Conservation (phyloP, 257 asterid species). For the Solanum dulcamara region DNA sequence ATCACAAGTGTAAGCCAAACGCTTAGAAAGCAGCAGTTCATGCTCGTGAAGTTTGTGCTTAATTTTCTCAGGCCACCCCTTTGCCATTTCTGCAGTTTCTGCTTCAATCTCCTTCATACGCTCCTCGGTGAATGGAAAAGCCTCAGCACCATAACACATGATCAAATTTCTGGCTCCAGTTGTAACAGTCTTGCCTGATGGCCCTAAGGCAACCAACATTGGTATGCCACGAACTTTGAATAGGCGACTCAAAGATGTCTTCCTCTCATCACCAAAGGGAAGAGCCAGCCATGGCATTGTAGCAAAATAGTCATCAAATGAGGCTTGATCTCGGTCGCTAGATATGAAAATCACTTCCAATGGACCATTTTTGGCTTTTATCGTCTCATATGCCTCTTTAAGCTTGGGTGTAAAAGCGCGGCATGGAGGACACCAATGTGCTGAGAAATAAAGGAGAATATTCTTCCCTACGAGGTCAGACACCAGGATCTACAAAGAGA, state of each 20-base stretch:
- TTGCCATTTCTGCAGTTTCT: conserved; percentile 51
- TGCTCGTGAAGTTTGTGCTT: conserved; percentile 37
- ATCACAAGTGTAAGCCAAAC: conserved; percentile 36
- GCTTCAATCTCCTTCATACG: conserved; percentile 58
- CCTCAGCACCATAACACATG: conserved; percentile 45
- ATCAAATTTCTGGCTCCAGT: conserved; percentile 47
- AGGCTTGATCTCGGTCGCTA: conserved; percentile 57
- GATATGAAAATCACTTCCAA: conserved; percentile 82
- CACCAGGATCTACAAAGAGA: conserved; percentile 45
- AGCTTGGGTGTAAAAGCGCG: conserved; percentile 80
- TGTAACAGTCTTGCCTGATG: conserved; percentile 52
- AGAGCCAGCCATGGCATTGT: conserved; percentile 89
- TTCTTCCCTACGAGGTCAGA: conserved; percentile 69
- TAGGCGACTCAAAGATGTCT: conserved; percentile 30
- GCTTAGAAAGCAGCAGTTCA: conserved; percentile 47
- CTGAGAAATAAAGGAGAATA: conserved; percentile 75
- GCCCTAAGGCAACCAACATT: conserved; percentile 55
- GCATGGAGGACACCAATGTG: conserved; percentile 98
- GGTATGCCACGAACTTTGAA: conserved; percentile 86
- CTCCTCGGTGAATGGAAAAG: conserved; percentile 70
- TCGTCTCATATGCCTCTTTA: conserved; percentile 36
- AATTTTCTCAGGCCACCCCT: conserved; percentile 59
- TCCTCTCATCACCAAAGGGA: conserved; percentile 70
- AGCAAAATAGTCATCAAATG: conserved; percentile 67
- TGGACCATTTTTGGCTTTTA: conserved; percentile 34